These are phyloP conservation scores for Aureobasidium sp. DNA, from an alignment of 2,329 filamentous ascomycete genomes.

Conservation along the genomic window DNA sequence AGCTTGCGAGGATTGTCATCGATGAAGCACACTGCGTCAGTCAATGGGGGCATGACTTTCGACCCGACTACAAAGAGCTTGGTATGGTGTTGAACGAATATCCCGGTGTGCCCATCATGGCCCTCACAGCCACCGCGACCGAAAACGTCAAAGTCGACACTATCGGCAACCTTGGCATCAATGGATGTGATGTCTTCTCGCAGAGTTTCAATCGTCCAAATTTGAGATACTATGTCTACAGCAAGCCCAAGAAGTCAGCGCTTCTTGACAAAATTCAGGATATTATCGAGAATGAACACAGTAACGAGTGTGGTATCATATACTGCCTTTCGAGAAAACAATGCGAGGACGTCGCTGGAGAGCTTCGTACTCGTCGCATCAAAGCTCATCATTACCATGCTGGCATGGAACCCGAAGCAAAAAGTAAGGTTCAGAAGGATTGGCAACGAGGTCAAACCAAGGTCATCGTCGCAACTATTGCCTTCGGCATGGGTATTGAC, in stretches of 20 bases:
- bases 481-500: conserved; percentile 99
- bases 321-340: conserved; percentile 83
- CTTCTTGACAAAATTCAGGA: conserved; percentile 50
- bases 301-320: conserved; percentile 74
- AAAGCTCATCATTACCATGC: conserved; percentile 82
- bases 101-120: conserved; percentile 80
- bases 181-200: conserved; percentile 67
- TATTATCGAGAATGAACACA: conserved; percentile 64
- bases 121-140: conserved; percentile 90
- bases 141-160: conserved; percentile 88
- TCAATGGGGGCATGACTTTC: conserved; percentile 98
- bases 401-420: conserved; percentile 60
- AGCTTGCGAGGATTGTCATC: conserved; percentile 85
- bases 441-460: conserved; percentile 79
- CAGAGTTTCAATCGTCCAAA: conserved; percentile 98
- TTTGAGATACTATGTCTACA: conserved; percentile 74
- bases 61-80: conserved; percentile 87
- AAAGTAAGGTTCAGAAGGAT: conserved; percentile 61
- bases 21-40: conserved; percentile 99
- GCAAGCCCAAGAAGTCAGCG: conserved; percentile 57
- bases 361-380: conserved; percentile 60
- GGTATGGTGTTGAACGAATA: conserved; percentile 67
- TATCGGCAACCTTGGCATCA: conserved; percentile 81
- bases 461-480: conserved; percentile 95
- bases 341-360: conserved; percentile 71